Evolutionary conservation across 108 stramenopile species (phyloP), one percentile per base, ranked within the genome.

Genomic region (Skeletonema menzelii): DNA sequence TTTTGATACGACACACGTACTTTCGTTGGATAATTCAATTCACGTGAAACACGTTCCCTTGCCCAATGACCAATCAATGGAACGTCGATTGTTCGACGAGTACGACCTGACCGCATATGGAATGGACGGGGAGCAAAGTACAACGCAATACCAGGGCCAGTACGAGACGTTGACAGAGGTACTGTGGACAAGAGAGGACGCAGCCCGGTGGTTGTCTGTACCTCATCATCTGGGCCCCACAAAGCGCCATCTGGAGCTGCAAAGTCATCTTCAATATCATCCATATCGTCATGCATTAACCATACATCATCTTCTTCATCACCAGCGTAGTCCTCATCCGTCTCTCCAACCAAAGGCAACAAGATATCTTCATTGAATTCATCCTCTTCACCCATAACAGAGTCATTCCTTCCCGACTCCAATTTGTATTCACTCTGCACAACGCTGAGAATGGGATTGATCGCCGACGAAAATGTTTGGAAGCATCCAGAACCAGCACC

Each of bases 1-100:
- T 98, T 98, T 83, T 99, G 99, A 76, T 99, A 99, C 20, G 95
- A 96, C 10, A 98, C 98, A 14, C 98, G 89, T 65, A 99, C 99
- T 87, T 99, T 99, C 57, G 95, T 96, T 2, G 99, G 99, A 84
- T 98, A 96, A 53, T 97, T 97, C 64, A 89, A 44, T 73, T 94
- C 91, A 40, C 91, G 84, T 12, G 91, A 90, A 15, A 94, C 91
- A 32, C 93, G 86, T 65, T 94, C 93, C 57, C 87, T 89, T 53
- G 84, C 87, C 99, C 99, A 99, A 65, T 96, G 92, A 26, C 94
- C 93, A 63, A 99, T 98, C 34, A 99, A 88, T 19, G 97, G 98
- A 28, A 99, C 91, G 75, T 99, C 99, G 69, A 96, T 91, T 8
- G 91, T 87, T 14, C 99, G 94, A 53, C 97, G 81, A 8, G 96